Evolutionary conservation across 2,329 filamentous ascomycete genomes (phyloP).

Genomic region (Pyrenophora teres): DNA sequence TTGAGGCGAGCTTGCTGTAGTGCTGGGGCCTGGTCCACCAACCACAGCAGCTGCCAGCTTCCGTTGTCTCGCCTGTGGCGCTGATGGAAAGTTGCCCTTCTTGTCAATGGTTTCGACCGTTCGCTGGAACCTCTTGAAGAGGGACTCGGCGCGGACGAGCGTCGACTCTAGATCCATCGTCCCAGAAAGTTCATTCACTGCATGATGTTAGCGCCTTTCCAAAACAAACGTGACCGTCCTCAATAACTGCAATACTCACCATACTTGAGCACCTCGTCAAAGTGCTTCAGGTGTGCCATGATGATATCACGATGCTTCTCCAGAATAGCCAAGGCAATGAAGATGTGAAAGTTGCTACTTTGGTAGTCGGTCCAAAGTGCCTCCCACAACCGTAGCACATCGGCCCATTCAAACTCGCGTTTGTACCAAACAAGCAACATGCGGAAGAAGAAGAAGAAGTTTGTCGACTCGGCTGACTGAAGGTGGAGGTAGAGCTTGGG

Average conservation of each 20-base stretch:
- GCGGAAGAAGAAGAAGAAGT: slow-evolving; percentile 99
- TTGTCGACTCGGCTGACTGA: slow-evolving; percentile 88
- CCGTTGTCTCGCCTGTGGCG: slow-evolving; percentile 55
- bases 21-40: slow-evolving; percentile 31
- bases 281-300: slow-evolving; percentile 89
- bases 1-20: slow-evolving; percentile 18
- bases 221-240: background rate
- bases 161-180: slow-evolving; percentile 90
- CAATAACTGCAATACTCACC: slow-evolving; percentile 58
- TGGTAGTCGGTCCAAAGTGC: slow-evolving; percentile 90
- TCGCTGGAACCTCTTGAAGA: slow-evolving; percentile 86
- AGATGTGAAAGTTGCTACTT: slow-evolving; percentile 89
- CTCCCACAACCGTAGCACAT: slow-evolving; percentile 90
- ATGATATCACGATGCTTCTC: slow-evolving; percentile 97
- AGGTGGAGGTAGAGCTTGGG: slow-evolving; percentile 91
- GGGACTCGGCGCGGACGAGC: slow-evolving; percentile 81
- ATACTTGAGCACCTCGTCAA: slow-evolving; percentile 97
- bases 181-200: slow-evolving; percentile 92
- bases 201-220: slow-evolving; percentile 10
- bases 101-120: slow-evolving; percentile 91
- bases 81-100: slow-evolving; percentile 78
- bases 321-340: slow-evolving; percentile 88
- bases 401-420: slow-evolving; percentile 88
- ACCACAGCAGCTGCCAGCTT: slow-evolving; percentile 48
- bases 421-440: slow-evolving; percentile 99